Conservation (phyloP, 352 stramenopile species). For the Phytopythium aichiense region DNA sequence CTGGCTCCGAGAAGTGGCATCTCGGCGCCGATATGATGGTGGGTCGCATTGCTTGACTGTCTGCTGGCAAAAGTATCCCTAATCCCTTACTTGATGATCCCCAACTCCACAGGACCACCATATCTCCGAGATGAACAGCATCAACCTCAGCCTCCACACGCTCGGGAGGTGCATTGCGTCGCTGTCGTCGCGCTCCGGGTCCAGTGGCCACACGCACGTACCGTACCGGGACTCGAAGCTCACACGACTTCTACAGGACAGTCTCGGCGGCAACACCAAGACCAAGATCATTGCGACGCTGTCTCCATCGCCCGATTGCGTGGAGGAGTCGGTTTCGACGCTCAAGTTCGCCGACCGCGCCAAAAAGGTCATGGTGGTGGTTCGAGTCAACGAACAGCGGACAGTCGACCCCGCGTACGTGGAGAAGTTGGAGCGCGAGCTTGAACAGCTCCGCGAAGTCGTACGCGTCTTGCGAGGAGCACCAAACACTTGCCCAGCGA, state of each 20-base stretch:
- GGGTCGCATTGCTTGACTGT: background rate
- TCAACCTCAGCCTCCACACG: slow-evolving; percentile 92
- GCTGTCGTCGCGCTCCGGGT: slow-evolving; percentile 45
- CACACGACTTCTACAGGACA: slow-evolving; percentile 89
- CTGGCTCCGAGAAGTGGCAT: slow-evolving; percentile 93
- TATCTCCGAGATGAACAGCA: slow-evolving; percentile 93
- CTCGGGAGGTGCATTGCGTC: slow-evolving; percentile 87
- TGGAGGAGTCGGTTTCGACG: slow-evolving; percentile 92
- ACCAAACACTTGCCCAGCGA: slow-evolving; percentile 2
- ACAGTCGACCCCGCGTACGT: slow-evolving; percentile 87
- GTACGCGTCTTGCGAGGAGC: slow-evolving; percentile 37
- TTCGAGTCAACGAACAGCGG: slow-evolving; percentile 81
- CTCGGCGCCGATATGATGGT: slow-evolving; percentile 76
- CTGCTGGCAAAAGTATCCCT: background rate
- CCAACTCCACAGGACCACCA: slow-evolving; percentile 60
- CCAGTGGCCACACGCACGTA: slow-evolving; percentile 48
- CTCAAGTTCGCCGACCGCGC: slow-evolving; percentile 92
- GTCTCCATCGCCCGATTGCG: slow-evolving; percentile 75
- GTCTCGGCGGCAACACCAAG: slow-evolving; percentile 83
- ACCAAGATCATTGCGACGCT: slow-evolving; percentile 92
- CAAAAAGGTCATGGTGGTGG: slow-evolving; percentile 88
- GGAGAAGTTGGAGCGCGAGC: slow-evolving; percentile 83
- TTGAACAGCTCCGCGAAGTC: slow-evolving; percentile 68
- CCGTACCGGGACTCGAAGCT: slow-evolving; percentile 94
- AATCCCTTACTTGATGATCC: background rate